Conservation (phyloP, 2,329 filamentous ascomycete genomes). For the Cladophialophora chaetospira region DNA sequence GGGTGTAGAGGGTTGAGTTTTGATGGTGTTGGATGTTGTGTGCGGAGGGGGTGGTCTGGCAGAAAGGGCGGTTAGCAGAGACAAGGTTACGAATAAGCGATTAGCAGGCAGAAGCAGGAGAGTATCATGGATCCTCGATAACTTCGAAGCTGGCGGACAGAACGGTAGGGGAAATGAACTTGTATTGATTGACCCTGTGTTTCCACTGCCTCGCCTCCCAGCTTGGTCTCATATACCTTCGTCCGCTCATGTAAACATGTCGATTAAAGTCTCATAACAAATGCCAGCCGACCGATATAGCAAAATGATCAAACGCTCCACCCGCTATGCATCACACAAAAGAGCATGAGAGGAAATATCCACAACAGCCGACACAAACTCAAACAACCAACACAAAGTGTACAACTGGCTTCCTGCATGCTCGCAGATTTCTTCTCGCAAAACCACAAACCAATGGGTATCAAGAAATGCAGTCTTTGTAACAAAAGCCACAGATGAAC, state of each 20-base stretch:
- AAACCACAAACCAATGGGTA: conserved; percentile 28
- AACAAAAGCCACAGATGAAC: conserved; percentile 14
- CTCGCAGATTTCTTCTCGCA: conserved; percentile 18
- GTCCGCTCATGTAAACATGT: conserved; percentile 20
- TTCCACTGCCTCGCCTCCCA: conserved; percentile 12
- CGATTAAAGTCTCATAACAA: conserved; percentile 4
- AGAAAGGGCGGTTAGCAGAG: too few species aligned
- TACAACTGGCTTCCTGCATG: too few species aligned
- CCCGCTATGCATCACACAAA: conserved; percentile 31
- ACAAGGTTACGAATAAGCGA: too few species aligned
- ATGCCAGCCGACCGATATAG: too few species aligned
- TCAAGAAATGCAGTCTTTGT: conserved; percentile 21
- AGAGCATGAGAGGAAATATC: not conserved
- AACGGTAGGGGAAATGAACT: too few species aligned
- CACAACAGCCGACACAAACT: conserved; percentile 5
- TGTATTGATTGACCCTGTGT: conserved; percentile 17
- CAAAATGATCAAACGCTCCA: conserved; percentile 15
- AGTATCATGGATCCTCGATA: too few species aligned
- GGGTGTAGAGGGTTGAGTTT: too few species aligned
- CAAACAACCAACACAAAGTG: conserved; percentile 4
- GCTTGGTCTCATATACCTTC: conserved; percentile 21
- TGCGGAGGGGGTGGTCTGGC: too few species aligned
- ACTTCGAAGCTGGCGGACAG: too few species aligned
- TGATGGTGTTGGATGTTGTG: too few species aligned
- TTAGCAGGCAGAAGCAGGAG: too few species aligned